Evolutionary conservation across 2,329 filamentous ascomycete genomes (phyloP).

Genomic region (Scedosporium minutisporum): DNA sequence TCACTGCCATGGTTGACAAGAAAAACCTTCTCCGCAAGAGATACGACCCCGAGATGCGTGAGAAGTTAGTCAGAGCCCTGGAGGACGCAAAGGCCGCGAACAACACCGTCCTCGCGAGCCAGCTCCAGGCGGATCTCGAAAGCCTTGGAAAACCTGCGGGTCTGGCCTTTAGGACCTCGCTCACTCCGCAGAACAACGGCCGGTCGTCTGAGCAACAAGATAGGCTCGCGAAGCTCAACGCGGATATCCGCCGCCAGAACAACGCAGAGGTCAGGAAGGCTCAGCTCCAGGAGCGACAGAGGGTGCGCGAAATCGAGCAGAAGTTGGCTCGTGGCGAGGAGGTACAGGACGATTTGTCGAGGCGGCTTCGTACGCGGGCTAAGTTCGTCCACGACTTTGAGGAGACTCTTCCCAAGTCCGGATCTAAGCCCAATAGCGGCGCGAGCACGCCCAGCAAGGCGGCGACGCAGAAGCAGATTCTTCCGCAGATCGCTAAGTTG

Average conservation of each 20-base stretch:
- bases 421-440: conserved; percentile 35
- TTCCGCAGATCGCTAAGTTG: conserved; percentile 44
- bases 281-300: conserved; percentile 69
- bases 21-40: conserved; percentile 59
- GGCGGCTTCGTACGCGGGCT: conserved; percentile 55
- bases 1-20: conserved; percentile 67
- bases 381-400: conserved; percentile 60
- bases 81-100: conserved; percentile 56
- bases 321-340: conserved; percentile 55
- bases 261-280: conserved; percentile 85
- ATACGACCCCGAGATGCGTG: conserved; percentile 57
- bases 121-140: conserved; percentile 52
- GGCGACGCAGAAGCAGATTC: conserved; percentile 30
- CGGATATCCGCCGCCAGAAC: conserved; percentile 74
- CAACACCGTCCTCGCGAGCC: conserved; percentile 46
- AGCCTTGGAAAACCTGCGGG: conserved; percentile 53
- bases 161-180: conserved; percentile 61
- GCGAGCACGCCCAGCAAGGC: conserved; percentile 37
- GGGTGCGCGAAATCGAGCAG: conserved; percentile 48
- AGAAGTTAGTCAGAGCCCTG: conserved; percentile 54
- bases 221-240: conserved; percentile 73
- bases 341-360: conserved; percentile 46
- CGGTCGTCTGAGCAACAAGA: conserved; percentile 60
- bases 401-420: conserved; percentile 36
- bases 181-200: conserved; percentile 44